Evolutionary conservation across 2,329 filamentous ascomycete genomes (phyloP).

Genomic region (Colletotrichum camelliae): DNA sequence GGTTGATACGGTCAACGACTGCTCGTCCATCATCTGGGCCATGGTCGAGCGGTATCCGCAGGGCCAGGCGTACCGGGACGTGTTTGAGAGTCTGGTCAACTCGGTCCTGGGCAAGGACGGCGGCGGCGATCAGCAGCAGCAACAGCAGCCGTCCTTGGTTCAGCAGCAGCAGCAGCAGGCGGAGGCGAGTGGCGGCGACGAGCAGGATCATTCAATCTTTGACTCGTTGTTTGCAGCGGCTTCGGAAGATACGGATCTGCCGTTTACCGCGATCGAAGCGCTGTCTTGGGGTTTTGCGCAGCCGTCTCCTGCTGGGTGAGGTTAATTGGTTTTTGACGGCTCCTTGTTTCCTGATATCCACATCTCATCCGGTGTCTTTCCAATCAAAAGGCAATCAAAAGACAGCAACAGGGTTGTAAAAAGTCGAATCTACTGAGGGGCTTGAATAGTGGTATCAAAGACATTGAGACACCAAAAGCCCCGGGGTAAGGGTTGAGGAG

Average conservation of each 20-base stretch:
- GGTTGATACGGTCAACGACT: conserved; percentile 21
- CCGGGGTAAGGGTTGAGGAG: neutral
- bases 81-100: conserved; percentile 26
- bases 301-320: neutral
- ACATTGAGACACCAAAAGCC: neutral
- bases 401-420: neutral
- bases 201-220: neutral
- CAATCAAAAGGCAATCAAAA: neutral
- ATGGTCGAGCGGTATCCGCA: conserved; percentile 32
- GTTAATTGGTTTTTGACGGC: neutral
- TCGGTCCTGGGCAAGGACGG: neutral
- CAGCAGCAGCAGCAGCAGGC: neutral
- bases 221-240: neutral
- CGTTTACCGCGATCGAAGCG: conserved; percentile 4
- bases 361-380: neutral
- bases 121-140: neutral
- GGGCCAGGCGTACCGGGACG: conserved; percentile 28
- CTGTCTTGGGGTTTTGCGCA: conserved; percentile 21
- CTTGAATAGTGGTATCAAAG: no score
- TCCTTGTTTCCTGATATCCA: neutral
- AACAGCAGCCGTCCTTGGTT: neutral
- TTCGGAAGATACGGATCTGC: neutral
- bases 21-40: conserved; percentile 29
- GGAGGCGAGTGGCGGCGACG: neutral
- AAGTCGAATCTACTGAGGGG: neutral